Base-by-base conservation (phyloP, 2,329 filamentous ascomycete genomes). In the Epichloe hybrida region DNA sequence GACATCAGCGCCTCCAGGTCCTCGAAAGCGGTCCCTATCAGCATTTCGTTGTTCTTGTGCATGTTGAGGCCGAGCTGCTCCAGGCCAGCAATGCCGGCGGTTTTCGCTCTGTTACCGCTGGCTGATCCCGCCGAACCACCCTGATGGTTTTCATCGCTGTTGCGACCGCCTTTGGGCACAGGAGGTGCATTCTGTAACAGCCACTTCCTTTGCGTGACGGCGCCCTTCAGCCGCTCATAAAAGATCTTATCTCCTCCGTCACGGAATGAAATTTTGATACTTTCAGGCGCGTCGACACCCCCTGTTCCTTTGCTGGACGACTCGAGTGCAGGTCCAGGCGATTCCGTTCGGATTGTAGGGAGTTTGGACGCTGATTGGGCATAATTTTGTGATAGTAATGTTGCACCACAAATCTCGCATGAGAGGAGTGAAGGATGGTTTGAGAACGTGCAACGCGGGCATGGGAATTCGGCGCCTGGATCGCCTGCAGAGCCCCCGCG, bases 1-100 rank as follows among this genome's bases (percentile, higher is more conserved):
- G 90, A 88, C 91, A 97, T 98, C 38, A 98, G 74, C 3, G 93
- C 90, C 64, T 97, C 91, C 0, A 98, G 77, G 61, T 98, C 93
- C 64, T 96, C 91, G 61, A 98, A 98, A 0, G 93, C 90, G 56
- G 80, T 89, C 27, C 91, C 91, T 56, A 98, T 95, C 47, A 96
- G 83, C 9, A 88, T 70, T 66, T 96, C 89, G 59, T 96, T 97
- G 65, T 95, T 95, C 69, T 88, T 91, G 52, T 88, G 84, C 61
- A 89, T 80, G 58, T 90, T 87, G 5, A 91, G 69, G 0, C 88
- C 87, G 54, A 89, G 81, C 60, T 88, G 84, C 65, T 98, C 93
- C 2, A 98, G 75, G 0, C 90, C 91, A 9, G 91, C 91, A 59
- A 98, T 96, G 2, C 93, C 93, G 4, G 88, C 87, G 0, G 84